phyloP scores from a whole-genome alignment of 106 monocot species.

The Phalaenopsis aphrodite region DNA sequence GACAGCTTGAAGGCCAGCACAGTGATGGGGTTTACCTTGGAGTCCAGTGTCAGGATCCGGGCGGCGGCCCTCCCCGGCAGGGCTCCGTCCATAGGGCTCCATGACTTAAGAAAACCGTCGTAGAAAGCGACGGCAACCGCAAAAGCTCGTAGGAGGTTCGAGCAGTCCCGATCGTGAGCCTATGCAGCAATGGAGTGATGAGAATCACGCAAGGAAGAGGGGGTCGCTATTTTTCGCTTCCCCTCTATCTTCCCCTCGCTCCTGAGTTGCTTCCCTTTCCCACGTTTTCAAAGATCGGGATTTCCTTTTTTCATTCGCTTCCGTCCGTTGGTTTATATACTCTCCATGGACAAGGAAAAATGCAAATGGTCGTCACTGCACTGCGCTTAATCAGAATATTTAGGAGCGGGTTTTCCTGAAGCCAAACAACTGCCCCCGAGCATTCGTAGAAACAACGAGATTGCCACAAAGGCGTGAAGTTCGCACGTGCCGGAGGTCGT shows the following conservation, averaged over 20 bases:
- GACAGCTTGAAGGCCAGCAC: not conserved
- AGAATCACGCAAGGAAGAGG: not conserved
- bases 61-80: not conserved
- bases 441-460: not conserved
- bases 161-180: not conserved
- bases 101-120: not conserved
- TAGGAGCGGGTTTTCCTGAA: not conserved
- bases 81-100: conserved; percentile 7
- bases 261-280: not conserved
- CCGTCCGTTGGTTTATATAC: conserved; percentile 12
- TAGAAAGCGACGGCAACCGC: not conserved
- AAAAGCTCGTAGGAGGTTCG: not conserved
- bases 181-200: conserved; percentile 2
- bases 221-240: not conserved
- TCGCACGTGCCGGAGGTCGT: not conserved
- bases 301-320: not conserved
- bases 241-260: not conserved
- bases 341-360: not conserved
- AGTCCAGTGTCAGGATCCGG: conserved; percentile 5
- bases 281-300: conserved; percentile 7
- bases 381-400: not conserved
- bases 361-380: not conserved
- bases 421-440: not conserved
- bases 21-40: not conserved
- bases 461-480: not conserved